phyloP scores from a whole-genome alignment of 2,329 filamentous ascomycete genomes.

The Colletotrichum graminicola region DNA sequence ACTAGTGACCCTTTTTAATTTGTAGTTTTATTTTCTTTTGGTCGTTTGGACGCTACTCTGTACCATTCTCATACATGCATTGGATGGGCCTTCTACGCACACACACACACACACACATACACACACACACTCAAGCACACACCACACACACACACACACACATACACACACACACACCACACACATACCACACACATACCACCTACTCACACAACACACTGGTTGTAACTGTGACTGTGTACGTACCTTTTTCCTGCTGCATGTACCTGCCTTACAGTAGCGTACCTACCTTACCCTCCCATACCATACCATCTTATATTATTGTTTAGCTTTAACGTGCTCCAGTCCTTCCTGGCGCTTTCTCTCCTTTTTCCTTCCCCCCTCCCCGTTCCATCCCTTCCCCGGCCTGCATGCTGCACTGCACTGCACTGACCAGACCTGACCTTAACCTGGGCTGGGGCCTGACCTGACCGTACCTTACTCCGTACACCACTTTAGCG shows the following conservation, averaged over 20 bases:
- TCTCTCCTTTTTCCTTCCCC: constrained; percentile 6
- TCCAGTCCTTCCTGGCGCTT: constrained; percentile 31
- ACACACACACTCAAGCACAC: neutral
- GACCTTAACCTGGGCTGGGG: constrained; percentile 37
- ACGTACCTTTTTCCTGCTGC: neutral
- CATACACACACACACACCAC: neutral
- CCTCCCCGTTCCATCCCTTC: constrained; percentile 34
- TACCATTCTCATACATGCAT: constrained; percentile 12
- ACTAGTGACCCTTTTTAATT: constrained; percentile 7
- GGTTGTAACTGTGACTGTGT: neutral
- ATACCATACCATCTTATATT: constrained; percentile 36
- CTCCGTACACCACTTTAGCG: constrained; percentile 25
- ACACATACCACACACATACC: neutral
- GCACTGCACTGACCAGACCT: constrained; percentile 31
- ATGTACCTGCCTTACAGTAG: no score
- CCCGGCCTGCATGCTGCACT: constrained; percentile 40
- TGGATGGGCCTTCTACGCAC: constrained; percentile 2
- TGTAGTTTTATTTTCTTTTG: neutral
- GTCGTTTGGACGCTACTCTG: constrained; percentile 15
- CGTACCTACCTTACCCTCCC: constrained; percentile 29
- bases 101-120: neutral
- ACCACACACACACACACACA: neutral
- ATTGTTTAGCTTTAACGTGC: constrained; percentile 42
- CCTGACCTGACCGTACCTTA: constrained; percentile 35
- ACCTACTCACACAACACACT: neutral